These are phyloP conservation scores for Trypanosoma avium DNA, from an alignment of 208 protist species.

Conservation along the genomic window DNA sequence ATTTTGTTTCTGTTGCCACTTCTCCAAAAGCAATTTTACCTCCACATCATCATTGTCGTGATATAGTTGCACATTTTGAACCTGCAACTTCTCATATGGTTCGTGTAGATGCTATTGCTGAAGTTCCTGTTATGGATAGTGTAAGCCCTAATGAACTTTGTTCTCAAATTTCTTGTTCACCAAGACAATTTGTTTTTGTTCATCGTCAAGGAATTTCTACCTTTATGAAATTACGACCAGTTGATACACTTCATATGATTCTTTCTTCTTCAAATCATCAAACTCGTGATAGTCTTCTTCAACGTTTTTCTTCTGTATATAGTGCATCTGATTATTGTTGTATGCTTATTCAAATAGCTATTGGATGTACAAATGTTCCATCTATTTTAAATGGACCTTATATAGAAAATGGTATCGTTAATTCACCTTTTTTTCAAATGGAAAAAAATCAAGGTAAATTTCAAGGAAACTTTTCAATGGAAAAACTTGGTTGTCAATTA, in stretches of 20 bases:
- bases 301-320: constrained; percentile 73
- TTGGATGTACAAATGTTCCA: constrained; percentile 37
- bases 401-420: constrained; percentile 27
- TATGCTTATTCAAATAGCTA: constrained; percentile 90
- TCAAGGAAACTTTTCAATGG: constrained; percentile 43
- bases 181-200: constrained; percentile 62
- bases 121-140: constrained; percentile 30
- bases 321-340: constrained; percentile 70
- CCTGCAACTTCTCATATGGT: constrained; percentile 46
- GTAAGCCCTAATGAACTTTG: constrained; percentile 67
- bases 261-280: constrained; percentile 43
- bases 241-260: constrained; percentile 87
- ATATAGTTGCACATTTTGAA: constrained; percentile 69
- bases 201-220: constrained; percentile 79
- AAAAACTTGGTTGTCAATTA: constrained; percentile 52
- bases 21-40: constrained; percentile 58
- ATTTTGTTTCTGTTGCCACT: constrained; percentile 58
- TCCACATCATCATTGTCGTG: constrained; percentile 62
- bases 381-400: constrained; percentile 28
- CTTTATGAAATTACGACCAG: constrained; percentile 73
- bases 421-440: constrained; percentile 21
- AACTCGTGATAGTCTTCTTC: constrained; percentile 59
- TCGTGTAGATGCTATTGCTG: constrained; percentile 78
- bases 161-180: constrained; percentile 57
- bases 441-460: constrained; percentile 14